Evolutionary conservation across 257 asterid species (phyloP).

Genomic region (Solanum sejunctum): DNA sequence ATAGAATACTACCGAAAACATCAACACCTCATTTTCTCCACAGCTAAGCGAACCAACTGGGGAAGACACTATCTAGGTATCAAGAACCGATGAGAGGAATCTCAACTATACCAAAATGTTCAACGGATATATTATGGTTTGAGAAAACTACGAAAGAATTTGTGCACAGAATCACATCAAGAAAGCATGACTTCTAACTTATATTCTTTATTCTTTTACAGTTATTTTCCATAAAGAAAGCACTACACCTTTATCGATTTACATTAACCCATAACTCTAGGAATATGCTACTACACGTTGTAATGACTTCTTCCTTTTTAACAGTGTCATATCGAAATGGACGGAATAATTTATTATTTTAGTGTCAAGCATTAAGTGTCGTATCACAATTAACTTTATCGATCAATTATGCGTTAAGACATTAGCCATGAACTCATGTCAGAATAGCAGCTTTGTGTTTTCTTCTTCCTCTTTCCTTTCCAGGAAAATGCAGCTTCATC

Average conservation of each 20-base stretch:
- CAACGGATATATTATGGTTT: background rate
- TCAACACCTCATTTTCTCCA: background rate
- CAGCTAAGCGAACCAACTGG: background rate
- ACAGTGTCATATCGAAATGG: background rate
- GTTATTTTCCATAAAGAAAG: background rate
- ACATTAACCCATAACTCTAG: background rate
- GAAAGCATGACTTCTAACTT: background rate
- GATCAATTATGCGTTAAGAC: background rate
- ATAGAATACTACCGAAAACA: background rate
- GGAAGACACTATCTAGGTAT: background rate
- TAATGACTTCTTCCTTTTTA: background rate
- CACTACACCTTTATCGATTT: background rate
- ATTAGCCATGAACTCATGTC: background rate
- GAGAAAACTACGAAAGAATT: background rate
- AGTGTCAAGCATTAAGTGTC: background rate
- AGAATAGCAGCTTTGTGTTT: background rate
- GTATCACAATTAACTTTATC: background rate
- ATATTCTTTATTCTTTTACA: background rate
- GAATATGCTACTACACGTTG: background rate
- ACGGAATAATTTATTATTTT: background rate
- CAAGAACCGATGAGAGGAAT: background rate
- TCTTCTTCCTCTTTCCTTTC: background rate
- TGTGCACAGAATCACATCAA: background rate
- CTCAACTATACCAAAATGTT: background rate
- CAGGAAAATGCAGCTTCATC: background rate